Percentiles rank a stretch among this genome's conserved stretches.
These are phyloP conservation scores for Salvia miltiorrhiza DNA, from an alignment of 257 asterid species.

Conservation along the genomic window DNA sequence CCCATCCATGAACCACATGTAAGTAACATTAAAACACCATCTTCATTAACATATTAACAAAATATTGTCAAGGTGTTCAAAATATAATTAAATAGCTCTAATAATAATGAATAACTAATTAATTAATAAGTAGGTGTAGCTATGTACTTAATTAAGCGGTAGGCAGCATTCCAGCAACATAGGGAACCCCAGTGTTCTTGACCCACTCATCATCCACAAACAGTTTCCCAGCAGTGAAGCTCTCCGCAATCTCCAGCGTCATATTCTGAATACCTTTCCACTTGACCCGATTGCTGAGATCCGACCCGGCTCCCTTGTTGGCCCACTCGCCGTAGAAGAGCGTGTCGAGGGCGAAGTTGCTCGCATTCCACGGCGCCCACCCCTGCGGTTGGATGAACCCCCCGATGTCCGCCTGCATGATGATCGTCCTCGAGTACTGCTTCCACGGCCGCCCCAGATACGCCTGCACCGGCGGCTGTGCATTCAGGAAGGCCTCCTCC, in stretches of 20 bases:
- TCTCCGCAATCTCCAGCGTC: conserved; percentile 44
- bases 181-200: conserved; percentile 42
- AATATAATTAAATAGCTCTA: too few relatives aligned
- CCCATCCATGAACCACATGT: too few relatives aligned
- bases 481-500: conserved; percentile 29
- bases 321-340: too few relatives aligned
- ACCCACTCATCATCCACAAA: conserved; percentile 49
- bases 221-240: conserved; percentile 41
- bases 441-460: conserved; percentile 86
- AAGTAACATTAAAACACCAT: too few relatives aligned
- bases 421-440: conserved; percentile 57
- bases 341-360: conserved; percentile 45
- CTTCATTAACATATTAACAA: too few relatives aligned
- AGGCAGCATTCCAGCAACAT: conserved; percentile 34
- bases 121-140: too few relatives aligned
- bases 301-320: conserved; percentile 59
- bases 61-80: too few relatives aligned
- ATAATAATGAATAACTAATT: too few relatives aligned
- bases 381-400: conserved; percentile 53
- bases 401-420: conserved; percentile 57
- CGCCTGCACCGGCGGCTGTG: conserved; percentile 20
- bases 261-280: conserved; percentile 61
- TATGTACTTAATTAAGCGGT: too few relatives aligned
- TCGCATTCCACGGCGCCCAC: conserved; percentile 64
- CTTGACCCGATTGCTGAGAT: conserved; percentile 36